Evolutionary conservation across 2,329 filamentous ascomycete genomes (phyloP).

Genomic region (Talaromyces sp.): DNA sequence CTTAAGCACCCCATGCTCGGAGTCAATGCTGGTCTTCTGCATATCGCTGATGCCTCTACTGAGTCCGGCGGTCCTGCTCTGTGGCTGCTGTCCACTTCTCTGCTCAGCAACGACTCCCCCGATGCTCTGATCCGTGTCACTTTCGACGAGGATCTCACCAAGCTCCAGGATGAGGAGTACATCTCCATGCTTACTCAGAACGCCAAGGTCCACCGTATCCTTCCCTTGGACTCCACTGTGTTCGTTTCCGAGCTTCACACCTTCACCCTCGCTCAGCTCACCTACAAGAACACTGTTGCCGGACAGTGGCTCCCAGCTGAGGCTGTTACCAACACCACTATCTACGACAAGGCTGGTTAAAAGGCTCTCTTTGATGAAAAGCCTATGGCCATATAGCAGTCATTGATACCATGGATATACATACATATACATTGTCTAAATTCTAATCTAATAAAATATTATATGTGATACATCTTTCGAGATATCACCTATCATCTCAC

Average conservation of each 20-base stretch:
- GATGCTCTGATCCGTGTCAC: constrained; percentile 16
- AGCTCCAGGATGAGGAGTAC: constrained; percentile 11
- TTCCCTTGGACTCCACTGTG: constrained; percentile 11
- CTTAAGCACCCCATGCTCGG: constrained; percentile 15
- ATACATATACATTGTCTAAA: neutral
- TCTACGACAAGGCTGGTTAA: constrained; percentile 11
- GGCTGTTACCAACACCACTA: constrained; percentile 6
- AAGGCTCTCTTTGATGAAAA: neutral
- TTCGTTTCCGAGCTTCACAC: constrained; percentile 17
- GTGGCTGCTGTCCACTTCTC: constrained; percentile 16
- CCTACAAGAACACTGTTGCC: constrained; percentile 15
- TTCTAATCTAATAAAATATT: neutral
- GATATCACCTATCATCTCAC: no score
- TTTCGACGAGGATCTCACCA: constrained; percentile 3
- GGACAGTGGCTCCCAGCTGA: constrained; percentile 15
- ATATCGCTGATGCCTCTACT: constrained; percentile 16
- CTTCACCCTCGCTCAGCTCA: constrained; percentile 12
- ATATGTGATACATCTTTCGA: constrained; percentile 11
- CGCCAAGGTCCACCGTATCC: constrained; percentile 13
- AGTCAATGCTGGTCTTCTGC: constrained; percentile 11
- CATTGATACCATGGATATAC: neutral
- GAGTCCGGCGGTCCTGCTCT: constrained; percentile 9
- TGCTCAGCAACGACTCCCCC: constrained; percentile 14
- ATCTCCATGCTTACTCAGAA: constrained; percentile 17
- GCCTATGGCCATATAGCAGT: neutral